phyloP scores from a whole-genome alignment of 805 yeast genomes.

The Maudiozyma barnettii region DNA sequence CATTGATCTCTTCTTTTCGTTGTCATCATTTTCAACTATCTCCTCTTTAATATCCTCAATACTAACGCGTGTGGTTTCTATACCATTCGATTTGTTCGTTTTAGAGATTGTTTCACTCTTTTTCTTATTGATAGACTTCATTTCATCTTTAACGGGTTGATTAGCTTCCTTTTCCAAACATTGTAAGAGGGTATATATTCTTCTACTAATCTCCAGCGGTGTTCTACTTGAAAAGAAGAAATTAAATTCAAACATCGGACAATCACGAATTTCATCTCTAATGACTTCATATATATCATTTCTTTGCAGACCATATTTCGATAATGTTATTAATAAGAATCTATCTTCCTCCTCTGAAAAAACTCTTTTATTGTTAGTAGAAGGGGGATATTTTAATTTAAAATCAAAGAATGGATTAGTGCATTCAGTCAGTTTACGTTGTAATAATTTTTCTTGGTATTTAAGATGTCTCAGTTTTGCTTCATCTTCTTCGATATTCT shows the following conservation, averaged over 20 bases:
- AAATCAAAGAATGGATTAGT: conserved; percentile 78
- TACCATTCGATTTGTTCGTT: not conserved
- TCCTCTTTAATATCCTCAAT: not conserved
- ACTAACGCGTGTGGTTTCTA: not conserved
- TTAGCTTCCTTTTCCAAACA: conserved; percentile 58
- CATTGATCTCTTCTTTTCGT: conserved; percentile 3
- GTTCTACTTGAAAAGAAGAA: conserved; percentile 81
- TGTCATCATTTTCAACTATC: not conserved
- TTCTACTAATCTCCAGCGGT: conserved; percentile 66
- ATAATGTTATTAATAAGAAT: conserved; percentile 68
- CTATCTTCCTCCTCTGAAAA: conserved; percentile 90
- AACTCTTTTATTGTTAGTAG: conserved; percentile 41
- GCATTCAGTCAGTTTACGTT: conserved; percentile 62
- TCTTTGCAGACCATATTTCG: conserved; percentile 71
- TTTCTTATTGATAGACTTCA: not conserved
- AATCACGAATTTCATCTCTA: conserved; percentile 63
- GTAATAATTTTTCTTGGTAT: conserved; percentile 70
- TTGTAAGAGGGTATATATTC: conserved; percentile 71
- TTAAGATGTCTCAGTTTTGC: conserved; percentile 59
- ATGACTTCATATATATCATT: conserved; percentile 72
- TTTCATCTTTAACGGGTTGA: not conserved
- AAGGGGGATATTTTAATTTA: conserved; percentile 62
- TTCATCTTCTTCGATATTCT: conserved; percentile 82
- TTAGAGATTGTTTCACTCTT: not conserved
- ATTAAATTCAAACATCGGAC: conserved; percentile 77